Evolutionary conservation across 1,139 yeast species (phyloP).

Genomic region (Chernovozyma aurita): DNA sequence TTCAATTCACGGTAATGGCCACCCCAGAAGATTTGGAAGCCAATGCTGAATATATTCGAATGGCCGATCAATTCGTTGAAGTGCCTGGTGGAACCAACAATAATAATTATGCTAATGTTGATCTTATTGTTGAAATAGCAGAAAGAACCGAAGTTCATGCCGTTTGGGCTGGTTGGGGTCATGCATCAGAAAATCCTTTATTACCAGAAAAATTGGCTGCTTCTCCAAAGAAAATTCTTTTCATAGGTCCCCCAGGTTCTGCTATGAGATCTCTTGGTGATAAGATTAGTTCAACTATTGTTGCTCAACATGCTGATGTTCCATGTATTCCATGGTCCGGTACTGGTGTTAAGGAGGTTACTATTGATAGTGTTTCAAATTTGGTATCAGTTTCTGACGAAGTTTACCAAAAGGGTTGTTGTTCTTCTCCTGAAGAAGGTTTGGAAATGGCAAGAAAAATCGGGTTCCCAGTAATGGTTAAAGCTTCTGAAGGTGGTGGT

Average conservation of each 20-base stretch:
- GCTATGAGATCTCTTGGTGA: slow-evolving; percentile 99
- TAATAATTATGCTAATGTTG: slow-evolving; percentile 97
- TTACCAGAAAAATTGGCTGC: slow-evolving; percentile 92
- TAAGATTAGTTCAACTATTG: slow-evolving; percentile 94
- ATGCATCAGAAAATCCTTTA: slow-evolving; percentile 94
- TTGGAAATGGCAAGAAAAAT: slow-evolving; percentile 73
- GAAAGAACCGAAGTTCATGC: slow-evolving; percentile 97
- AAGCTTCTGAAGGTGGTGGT: slow-evolving; percentile 99
- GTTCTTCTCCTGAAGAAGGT: slow-evolving; percentile 83
- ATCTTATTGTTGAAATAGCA: slow-evolving; percentile 92
- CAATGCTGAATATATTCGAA: slow-evolving; percentile 94
- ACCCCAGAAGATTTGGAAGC: slow-evolving; percentile 98
- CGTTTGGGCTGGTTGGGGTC: slow-evolving; percentile 99
- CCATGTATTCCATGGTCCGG: slow-evolving; percentile 99
- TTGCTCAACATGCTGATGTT: slow-evolving; percentile 95
- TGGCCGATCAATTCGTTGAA: slow-evolving; percentile 98
- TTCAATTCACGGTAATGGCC: slow-evolving; percentile 96
- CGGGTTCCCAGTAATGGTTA: slow-evolving; percentile 95
- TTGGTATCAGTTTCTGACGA: slow-evolving; percentile 86
- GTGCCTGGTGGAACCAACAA: slow-evolving; percentile 99
- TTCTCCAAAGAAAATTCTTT: slow-evolving; percentile 81
- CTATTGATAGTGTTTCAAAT: slow-evolving; percentile 59
- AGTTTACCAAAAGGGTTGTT: slow-evolving; percentile 84
- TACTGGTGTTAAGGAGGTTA: slow-evolving; percentile 85
- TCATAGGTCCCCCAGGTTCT: slow-evolving; percentile 97